These are phyloP conservation scores for Filobasidium floriforme DNA, from an alignment of 768 basidiomycete genomes.

Conservation along the genomic window DNA sequence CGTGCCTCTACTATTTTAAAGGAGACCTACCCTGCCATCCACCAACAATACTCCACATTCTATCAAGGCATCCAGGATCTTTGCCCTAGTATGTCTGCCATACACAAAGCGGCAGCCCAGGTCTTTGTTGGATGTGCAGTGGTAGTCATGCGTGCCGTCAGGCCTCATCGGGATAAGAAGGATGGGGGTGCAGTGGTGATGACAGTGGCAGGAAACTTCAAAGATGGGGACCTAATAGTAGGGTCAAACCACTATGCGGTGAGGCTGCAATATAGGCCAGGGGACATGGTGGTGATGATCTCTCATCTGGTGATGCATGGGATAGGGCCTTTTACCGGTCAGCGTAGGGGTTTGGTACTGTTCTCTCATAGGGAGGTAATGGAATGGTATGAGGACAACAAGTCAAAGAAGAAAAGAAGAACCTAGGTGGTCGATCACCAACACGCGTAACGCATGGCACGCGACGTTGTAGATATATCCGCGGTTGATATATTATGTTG, in stretches of 20 bases:
- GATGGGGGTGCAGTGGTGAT: background rate
- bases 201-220: background rate
- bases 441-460: too few relatives aligned
- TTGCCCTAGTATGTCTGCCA: background rate
- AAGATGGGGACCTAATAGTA: background rate
- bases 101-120: background rate
- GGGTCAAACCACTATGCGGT: background rate
- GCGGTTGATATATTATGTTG: too few relatives aligned
- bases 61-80: too few relatives aligned
- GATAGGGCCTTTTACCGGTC: background rate
- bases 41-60: too few relatives aligned
- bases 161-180: background rate
- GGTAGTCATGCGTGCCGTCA: background rate
- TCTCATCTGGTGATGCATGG: background rate
- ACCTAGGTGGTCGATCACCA: too few relatives aligned
- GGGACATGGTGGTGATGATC: background rate
- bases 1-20: too few relatives aligned
- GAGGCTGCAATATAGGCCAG: background rate
- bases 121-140: background rate
- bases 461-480: too few relatives aligned
- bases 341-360: background rate
- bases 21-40: too few relatives aligned
- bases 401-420: too few relatives aligned
- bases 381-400: background rate
- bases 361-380: background rate